Conservation (phyloP, 306 rosid species). For the Acacia crassicarpa region DNA sequence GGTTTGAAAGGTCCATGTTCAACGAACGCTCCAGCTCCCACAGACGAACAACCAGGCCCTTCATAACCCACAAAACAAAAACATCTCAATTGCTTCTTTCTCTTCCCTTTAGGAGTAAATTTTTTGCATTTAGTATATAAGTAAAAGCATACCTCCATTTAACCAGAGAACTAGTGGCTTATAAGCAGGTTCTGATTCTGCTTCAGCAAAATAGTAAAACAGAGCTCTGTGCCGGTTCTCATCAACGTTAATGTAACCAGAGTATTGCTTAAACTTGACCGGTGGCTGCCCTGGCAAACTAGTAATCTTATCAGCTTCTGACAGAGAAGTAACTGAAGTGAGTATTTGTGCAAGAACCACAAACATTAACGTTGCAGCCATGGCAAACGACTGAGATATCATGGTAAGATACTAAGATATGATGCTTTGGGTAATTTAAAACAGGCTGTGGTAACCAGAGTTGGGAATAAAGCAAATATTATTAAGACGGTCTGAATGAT, state of each 20-base stretch:
- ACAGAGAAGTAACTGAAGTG: constrained; percentile 35
- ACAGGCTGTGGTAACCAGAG: constrained; percentile 8
- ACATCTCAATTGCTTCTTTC: constrained; percentile 2
- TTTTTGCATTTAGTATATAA: not conserved
- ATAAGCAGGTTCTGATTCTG: constrained; percentile 66
- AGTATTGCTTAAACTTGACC: constrained; percentile 72
- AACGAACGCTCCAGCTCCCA: constrained; percentile 71
- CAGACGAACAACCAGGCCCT: constrained; percentile 89
- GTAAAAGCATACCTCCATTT: constrained; percentile 55
- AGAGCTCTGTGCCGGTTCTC: constrained; percentile 58
- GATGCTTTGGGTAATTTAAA: not conserved
- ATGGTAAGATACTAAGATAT: constrained; percentile 35
- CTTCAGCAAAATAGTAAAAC: constrained; percentile 84
- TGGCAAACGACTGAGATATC: constrained; percentile 34
- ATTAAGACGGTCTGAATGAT: not conserved
- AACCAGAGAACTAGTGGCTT: constrained; percentile 95
- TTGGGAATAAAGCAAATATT: constrained; percentile 19
- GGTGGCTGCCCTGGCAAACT: constrained; percentile 77
- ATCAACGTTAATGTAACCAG: constrained; percentile 77
- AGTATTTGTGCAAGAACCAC: constrained; percentile 22
- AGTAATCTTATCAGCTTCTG: constrained; percentile 49
- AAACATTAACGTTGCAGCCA: constrained; percentile 32
- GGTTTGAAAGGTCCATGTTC: constrained; percentile 82
- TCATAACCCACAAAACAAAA: constrained; percentile 30
- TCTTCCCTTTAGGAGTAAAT: not conserved